These are phyloP conservation scores for Chrysoporthe cubensis DNA, from an alignment of 2,329 filamentous ascomycete species.

Conservation along the genomic window DNA sequence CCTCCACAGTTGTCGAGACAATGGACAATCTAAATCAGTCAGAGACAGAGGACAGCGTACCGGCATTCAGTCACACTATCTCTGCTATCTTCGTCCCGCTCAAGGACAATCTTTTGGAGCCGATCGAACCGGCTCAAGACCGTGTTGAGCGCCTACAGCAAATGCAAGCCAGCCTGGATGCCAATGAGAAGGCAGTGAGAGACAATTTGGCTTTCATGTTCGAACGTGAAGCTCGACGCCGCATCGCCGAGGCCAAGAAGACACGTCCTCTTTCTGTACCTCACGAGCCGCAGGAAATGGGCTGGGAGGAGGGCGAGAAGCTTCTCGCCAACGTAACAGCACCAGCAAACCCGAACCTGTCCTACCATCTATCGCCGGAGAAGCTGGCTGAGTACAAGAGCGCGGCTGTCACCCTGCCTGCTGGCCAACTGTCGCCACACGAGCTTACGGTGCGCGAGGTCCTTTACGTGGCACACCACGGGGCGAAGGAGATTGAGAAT, in stretches of 20 bases:
- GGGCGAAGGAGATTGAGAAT: constrained; percentile 15
- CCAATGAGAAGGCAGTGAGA: constrained; percentile 36
- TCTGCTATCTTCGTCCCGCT: constrained; percentile 42
- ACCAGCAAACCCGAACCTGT: constrained; percentile 27
- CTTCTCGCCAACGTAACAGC: constrained; percentile 37
- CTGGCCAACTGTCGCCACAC: constrained; percentile 15
- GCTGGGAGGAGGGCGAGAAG: constrained; percentile 33
- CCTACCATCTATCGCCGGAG: constrained; percentile 33
- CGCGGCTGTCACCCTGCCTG: background rate
- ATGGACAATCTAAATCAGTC: background rate
- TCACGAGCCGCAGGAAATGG: constrained; percentile 24
- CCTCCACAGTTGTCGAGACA: background rate
- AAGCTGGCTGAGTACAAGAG: constrained; percentile 18
- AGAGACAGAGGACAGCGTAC: constrained; percentile 31
- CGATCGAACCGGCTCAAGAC: constrained; percentile 33
- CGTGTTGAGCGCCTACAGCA: constrained; percentile 36
- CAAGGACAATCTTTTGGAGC: constrained; percentile 37
- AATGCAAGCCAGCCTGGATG: constrained; percentile 38
- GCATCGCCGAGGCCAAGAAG: constrained; percentile 33
- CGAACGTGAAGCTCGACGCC: constrained; percentile 39
- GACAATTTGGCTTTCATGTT: constrained; percentile 41
- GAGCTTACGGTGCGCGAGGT: constrained; percentile 21
- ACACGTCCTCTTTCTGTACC: constrained; percentile 16
- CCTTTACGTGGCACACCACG: constrained; percentile 19
- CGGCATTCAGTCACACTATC: constrained; percentile 35